phyloP scores from a whole-genome alignment of 495 filamentous ascomycete species.

The Amorphotheca resinae region DNA sequence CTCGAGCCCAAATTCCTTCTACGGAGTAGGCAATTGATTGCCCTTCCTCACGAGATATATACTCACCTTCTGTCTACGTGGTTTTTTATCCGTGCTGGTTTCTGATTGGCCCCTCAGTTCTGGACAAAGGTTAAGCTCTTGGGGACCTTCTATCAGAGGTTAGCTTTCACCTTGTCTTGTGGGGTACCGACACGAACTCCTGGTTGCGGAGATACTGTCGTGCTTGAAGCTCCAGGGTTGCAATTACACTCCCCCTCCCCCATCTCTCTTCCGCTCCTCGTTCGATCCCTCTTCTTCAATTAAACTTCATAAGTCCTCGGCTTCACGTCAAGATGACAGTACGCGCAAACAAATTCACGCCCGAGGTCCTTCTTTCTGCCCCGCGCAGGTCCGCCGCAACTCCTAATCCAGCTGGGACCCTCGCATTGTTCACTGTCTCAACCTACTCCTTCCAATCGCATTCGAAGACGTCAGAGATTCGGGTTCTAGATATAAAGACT shows the following conservation, averaged over 20 bases:
- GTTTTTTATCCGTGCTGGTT: too few relatives aligned
- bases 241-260: too few relatives aligned
- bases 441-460: constrained; percentile 79
- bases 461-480: constrained; percentile 60
- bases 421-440: constrained; percentile 58
- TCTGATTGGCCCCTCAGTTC: too few relatives aligned
- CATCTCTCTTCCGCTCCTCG: background rate
- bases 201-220: too few relatives aligned
- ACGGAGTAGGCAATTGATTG: too few relatives aligned
- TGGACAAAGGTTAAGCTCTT: too few relatives aligned
- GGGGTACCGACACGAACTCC: too few relatives aligned
- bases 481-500: constrained; percentile 56
- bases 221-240: too few relatives aligned
- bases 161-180: too few relatives aligned
- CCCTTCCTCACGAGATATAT: too few relatives aligned
- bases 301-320: background rate
- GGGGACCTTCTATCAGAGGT: background rate
- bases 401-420: constrained; percentile 59
- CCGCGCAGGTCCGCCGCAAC: constrained; percentile 66
- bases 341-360: constrained; percentile 57
- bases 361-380: constrained; percentile 73
- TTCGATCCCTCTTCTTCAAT: background rate
- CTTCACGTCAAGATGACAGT: constrained; percentile 40
- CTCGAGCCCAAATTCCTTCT: too few relatives aligned
- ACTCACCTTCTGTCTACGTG: too few relatives aligned